phyloP scores from a whole-genome alignment of 192 early-diverging fungal genomes.

The Spinellus fusiger region DNA sequence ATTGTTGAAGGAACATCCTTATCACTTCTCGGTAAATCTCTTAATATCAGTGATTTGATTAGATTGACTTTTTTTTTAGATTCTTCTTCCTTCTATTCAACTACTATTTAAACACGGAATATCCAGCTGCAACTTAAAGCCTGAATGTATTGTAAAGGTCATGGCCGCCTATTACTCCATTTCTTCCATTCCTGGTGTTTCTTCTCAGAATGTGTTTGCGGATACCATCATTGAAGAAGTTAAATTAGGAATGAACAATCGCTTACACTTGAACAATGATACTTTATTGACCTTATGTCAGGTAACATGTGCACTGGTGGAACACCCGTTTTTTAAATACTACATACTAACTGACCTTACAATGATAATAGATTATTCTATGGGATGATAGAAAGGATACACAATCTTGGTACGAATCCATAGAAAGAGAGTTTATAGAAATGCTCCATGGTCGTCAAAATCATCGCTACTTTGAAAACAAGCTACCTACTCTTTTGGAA shows the following conservation, averaged over 20 bases:
- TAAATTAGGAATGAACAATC: constrained; percentile 19
- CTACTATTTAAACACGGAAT: constrained; percentile 40
- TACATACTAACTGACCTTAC: neutral
- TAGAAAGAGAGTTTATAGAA: constrained; percentile 25
- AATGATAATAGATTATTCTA: constrained; percentile 27
- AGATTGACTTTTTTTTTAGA: constrained; percentile 12
- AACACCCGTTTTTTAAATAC: neutral
- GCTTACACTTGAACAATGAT: constrained; percentile 24
- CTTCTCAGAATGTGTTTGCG: constrained; percentile 34
- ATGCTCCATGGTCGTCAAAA: constrained; percentile 9
- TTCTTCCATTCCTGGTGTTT: constrained; percentile 29
- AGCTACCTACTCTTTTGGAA: constrained; percentile 24
- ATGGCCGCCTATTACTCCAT: constrained; percentile 37
- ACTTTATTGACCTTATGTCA: constrained; percentile 35
- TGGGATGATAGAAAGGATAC: constrained; percentile 26
- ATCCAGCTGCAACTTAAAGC: constrained; percentile 33
- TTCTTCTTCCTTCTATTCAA: constrained; percentile 32
- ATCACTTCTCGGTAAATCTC: constrained; percentile 34
- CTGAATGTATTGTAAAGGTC: constrained; percentile 37
- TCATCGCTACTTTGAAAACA: constrained; percentile 30
- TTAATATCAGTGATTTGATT: neutral
- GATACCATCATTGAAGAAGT: constrained; percentile 43
- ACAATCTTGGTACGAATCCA: constrained; percentile 25
- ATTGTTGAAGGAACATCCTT: constrained; percentile 41
- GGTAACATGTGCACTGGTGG: constrained; percentile 11